Conservation (phyloP, 306 rosid species). For the Rosa persica region DNA sequence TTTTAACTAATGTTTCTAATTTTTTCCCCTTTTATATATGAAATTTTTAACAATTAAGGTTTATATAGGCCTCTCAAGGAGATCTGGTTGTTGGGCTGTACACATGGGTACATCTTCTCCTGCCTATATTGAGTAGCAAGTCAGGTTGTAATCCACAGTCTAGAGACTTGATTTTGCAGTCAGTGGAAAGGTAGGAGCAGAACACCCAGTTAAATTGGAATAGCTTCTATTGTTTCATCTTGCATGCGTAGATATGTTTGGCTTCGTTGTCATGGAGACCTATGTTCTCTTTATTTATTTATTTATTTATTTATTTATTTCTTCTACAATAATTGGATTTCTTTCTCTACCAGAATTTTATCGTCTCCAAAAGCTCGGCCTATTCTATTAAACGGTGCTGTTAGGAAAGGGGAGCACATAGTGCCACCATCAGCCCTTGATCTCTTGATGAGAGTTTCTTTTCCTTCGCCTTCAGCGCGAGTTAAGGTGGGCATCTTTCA, state of each 20-base stretch:
- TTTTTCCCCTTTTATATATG: background rate
- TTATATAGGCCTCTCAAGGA: constrained; percentile 61
- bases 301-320: no score
- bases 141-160: constrained; percentile 73
- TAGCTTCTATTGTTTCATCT: background rate
- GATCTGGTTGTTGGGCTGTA: constrained; percentile 82
- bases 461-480: constrained; percentile 66
- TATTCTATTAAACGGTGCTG: constrained; percentile 74
- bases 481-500: constrained; percentile 52
- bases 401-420: constrained; percentile 79
- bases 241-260: background rate
- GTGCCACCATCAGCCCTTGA: constrained; percentile 78
- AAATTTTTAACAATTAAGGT: constrained; percentile 15
- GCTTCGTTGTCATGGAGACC: constrained; percentile 30
- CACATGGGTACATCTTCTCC: constrained; percentile 76
- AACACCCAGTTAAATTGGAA: constrained; percentile 22
- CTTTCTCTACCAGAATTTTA: constrained; percentile 25
- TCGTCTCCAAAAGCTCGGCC: constrained; percentile 75
- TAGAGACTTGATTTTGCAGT: constrained; percentile 85
- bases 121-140: constrained; percentile 66
- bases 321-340: background rate
- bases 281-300: background rate
- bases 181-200: constrained; percentile 65
- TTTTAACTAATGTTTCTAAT: background rate
- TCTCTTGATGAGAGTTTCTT: constrained; percentile 61